A percentile compares a stretch with the other conserved stretches of the same genome.
These are phyloP conservation scores for Pachyrhizus erosus DNA, from an alignment of 306 rosid genomes.

Conservation along the genomic window DNA sequence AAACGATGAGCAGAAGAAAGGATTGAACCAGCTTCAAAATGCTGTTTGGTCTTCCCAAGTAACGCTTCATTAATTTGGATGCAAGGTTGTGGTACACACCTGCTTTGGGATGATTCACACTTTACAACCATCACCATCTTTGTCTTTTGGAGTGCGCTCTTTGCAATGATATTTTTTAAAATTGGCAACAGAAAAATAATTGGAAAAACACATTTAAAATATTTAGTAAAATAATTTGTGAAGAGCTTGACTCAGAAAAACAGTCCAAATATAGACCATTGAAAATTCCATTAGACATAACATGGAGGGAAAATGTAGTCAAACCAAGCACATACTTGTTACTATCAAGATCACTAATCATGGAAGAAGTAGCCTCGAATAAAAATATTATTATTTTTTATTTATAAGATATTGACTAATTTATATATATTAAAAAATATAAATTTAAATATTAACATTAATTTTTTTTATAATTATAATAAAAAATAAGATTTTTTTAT, in stretches of 20 bases:
- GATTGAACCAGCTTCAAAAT: constrained; percentile 53
- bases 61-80: constrained; percentile 89
- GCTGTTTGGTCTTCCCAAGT: constrained; percentile 76
- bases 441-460: too few relatives aligned
- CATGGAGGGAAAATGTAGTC: constrained; percentile 9
- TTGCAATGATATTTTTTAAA: too few relatives aligned
- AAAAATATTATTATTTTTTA: too few relatives aligned
- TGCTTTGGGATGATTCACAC: constrained; percentile 94
- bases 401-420: too few relatives aligned
- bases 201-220: neutral
- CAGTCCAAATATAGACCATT: neutral
- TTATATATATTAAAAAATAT: too few relatives aligned
- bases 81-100: too few relatives aligned
- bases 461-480: too few relatives aligned
- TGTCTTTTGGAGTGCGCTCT: constrained; percentile 60
- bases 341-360: too few relatives aligned
- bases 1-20: neutral
- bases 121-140: constrained; percentile 91
- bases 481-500: too few relatives aligned
- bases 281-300: neutral
- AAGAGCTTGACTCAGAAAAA: constrained; percentile 1
- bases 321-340: neutral
- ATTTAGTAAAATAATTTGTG: neutral
- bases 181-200: constrained; percentile 38
- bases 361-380: too few relatives aligned